Evolutionary conservation across 2,329 filamentous ascomycete genomes (phyloP), one percentile per base, ranked within the genome.

Genomic region (Aaosphaeria arxii): DNA sequence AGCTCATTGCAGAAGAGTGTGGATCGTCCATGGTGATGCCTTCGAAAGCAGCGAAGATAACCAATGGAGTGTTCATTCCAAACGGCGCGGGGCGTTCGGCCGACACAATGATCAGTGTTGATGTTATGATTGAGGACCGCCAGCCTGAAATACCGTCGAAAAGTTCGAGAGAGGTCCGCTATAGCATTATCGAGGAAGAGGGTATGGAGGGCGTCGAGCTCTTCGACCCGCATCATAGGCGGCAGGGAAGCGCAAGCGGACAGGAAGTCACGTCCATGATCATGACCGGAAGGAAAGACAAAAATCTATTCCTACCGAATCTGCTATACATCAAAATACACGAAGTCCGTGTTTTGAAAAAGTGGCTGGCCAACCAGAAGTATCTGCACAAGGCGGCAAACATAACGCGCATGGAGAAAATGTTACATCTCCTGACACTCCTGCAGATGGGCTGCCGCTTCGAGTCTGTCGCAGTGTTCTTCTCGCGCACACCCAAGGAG

Each of bases 381-480:
- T 36, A 36, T n/a, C 33, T 36, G 33, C 33, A 36, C 9, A 9
- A n/a, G 33, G 7, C 33, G 33, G 33, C 9, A n/a, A 9, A 9
- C 9, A 56, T 66, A 7, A 58, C 55, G 30, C 49, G 62, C 9
- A 61, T 52, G 30, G 63, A 64, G 43, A 66, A 62, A 44, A 41
- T 64, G 7, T 47, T 67, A 39, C 56, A 64, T 31, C 55, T 62
- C 39, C 47, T 67, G 5, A 55, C 61, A 29, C 43, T 60, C 6
- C 47, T 67, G 11, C 61, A 65, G 36, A 56, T 52, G 5, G 63
- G 62, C 3, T 53, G 46, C 38, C 55, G 62, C 5, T 57, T 61
- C n/a, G 62, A 66, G 49, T 51, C 51, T 1, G 46, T 63, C 7
- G 63, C 63, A 7, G 57, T 56, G n/a, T 45, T 62, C 11, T 65